Evolutionary conservation across 805 yeast species (phyloP).

Genomic region (Zygotorulaspora danielsina): DNA sequence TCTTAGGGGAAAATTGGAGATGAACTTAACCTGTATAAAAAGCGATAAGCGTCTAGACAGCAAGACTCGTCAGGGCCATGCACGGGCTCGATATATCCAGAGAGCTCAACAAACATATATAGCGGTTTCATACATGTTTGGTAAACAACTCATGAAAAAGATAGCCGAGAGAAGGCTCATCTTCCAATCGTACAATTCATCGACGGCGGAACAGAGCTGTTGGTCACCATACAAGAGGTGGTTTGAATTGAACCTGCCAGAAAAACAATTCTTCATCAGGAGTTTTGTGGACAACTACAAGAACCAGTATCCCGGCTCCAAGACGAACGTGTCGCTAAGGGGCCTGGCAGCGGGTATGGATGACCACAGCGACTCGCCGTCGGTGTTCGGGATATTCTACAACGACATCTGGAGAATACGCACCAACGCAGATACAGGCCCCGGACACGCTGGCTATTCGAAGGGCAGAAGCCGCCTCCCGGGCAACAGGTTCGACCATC

Average conservation of each 20-base stretch:
- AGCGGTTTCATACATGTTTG: constrained; percentile 3
- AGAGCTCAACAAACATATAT: no score
- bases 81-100: no score
- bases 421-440: no score
- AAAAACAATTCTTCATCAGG: constrained; percentile 27
- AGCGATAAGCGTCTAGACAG: neutral
- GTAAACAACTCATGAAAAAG: neutral
- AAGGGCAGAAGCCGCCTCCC: neutral
- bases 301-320: constrained; percentile 30
- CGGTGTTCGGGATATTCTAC: constrained; percentile 34
- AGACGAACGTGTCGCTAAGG: constrained; percentile 30
- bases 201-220: neutral
- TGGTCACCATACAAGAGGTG: constrained; percentile 23
- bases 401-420: constrained; percentile 28
- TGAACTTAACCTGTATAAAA: constrained; percentile 1
- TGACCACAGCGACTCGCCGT: constrained; percentile 28
- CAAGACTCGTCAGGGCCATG: no score
- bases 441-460: no score
- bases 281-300: constrained; percentile 28
- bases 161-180: constrained; percentile 2
- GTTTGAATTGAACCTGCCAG: constrained; percentile 23
- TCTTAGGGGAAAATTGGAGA: constrained; percentile 3
- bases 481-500: constrained; percentile 10
- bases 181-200: neutral
- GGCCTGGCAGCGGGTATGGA: constrained; percentile 24